phyloP scores from a whole-genome alignment of 441 rosid species.

The Jatropha multifida region DNA sequence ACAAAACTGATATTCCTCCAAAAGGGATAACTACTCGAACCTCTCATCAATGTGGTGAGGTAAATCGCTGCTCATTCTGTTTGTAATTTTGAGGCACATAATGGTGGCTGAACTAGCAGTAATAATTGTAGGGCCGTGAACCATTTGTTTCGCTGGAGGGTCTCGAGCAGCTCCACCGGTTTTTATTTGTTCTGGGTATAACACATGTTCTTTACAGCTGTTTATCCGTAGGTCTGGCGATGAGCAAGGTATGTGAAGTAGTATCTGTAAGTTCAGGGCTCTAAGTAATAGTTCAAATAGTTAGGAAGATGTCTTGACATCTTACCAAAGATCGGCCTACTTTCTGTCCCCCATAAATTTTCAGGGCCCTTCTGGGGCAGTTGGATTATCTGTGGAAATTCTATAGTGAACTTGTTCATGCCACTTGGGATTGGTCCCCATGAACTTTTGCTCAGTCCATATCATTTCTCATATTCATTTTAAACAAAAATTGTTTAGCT shows the following conservation, averaged over 20 bases:
- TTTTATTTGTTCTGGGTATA: conserved; percentile 84
- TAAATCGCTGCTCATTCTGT: conserved; percentile 25
- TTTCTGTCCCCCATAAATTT: background rate
- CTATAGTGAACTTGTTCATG: background rate
- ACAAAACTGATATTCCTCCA: conserved; percentile 53
- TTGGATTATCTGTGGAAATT: background rate
- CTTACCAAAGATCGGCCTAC: background rate
- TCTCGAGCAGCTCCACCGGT: conserved; percentile 89
- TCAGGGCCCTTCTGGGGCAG: background rate
- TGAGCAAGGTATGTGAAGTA: conserved; percentile 71
- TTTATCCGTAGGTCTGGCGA: conserved; percentile 83
- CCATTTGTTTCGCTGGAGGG: conserved; percentile 90
- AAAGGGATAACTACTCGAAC: conserved; percentile 41
- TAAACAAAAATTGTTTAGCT: background rate
- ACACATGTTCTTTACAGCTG: conserved; percentile 93
- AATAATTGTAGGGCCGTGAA: conserved; percentile 68
- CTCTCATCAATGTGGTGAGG: conserved; percentile 79
- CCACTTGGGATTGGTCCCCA: background rate
- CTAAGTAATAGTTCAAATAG: background rate
- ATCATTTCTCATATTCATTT: background rate
- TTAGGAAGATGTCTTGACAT: background rate
- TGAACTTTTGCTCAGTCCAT: background rate
- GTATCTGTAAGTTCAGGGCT: background rate
- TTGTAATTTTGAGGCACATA: background rate
- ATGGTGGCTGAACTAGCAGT: conserved; percentile 1